These are phyloP conservation scores for Saksenaea oblongispora DNA, from an alignment of 371 early-diverging fungal species.

Conservation along the genomic window DNA sequence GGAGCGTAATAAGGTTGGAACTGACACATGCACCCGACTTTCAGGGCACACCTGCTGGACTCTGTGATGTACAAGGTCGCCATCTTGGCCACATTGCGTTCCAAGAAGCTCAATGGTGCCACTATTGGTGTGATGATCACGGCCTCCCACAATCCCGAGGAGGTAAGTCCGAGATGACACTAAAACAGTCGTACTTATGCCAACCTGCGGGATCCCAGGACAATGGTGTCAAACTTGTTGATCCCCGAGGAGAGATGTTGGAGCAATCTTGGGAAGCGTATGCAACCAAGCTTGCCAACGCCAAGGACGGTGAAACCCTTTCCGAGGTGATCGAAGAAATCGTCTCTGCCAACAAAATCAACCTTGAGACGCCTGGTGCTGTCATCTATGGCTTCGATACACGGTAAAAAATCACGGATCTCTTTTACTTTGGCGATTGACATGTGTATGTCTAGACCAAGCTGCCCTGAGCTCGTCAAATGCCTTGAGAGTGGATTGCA, in stretches of 20 bases:
- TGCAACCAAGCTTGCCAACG: slow-evolving; percentile 93
- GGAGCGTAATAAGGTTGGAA: background rate
- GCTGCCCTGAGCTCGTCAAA: slow-evolving; percentile 80
- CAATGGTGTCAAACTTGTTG: slow-evolving; percentile 99
- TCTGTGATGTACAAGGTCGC: slow-evolving; percentile 96
- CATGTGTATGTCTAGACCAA: slow-evolving; percentile 57
- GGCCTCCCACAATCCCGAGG: slow-evolving; percentile 98
- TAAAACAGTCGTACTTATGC: background rate
- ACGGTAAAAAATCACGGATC: slow-evolving; percentile 72
- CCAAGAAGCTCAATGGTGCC: slow-evolving; percentile 83
- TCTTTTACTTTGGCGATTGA: background rate
- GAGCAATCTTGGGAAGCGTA: slow-evolving; percentile 95
- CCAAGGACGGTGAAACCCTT: slow-evolving; percentile 70
- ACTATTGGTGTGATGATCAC: slow-evolving; percentile 99
- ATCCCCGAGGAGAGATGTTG: slow-evolving; percentile 99
- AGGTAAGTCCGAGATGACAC: slow-evolving; percentile 46
- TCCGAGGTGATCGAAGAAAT: slow-evolving; percentile 65
- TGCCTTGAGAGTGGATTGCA: slow-evolving; percentile 82
- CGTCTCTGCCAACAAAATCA: slow-evolving; percentile 69
- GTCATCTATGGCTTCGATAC: slow-evolving; percentile 94
- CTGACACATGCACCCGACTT: slow-evolving; percentile 7
- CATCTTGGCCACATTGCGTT: slow-evolving; percentile 90
- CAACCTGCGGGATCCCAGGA: slow-evolving; percentile 58
- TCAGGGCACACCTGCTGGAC: slow-evolving; percentile 79
- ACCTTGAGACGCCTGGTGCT: slow-evolving; percentile 60